Evolutionary conservation across 2,329 filamentous ascomycete genomes (phyloP).

Genomic region (Ustilaginoidea virens): DNA sequence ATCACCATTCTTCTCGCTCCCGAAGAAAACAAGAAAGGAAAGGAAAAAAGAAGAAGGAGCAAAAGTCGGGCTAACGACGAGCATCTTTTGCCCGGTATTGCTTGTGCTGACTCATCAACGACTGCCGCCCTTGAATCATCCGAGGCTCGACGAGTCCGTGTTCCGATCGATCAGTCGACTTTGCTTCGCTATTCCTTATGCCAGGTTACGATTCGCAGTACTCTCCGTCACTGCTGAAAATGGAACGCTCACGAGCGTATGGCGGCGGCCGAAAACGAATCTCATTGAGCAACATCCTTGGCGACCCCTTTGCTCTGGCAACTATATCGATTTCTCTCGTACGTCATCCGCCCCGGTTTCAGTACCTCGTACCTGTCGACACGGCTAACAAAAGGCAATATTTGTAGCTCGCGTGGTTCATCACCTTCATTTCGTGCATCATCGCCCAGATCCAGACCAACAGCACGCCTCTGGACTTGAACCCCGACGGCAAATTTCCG

Average conservation of each 20-base stretch:
- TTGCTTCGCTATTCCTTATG: slow-evolving; percentile 37
- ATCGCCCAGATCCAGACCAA: slow-evolving; percentile 43
- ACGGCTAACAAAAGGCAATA: slow-evolving; percentile 1
- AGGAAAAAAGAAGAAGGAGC: too few relatives aligned
- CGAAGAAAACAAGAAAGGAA: too few relatives aligned
- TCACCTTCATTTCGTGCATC: slow-evolving; percentile 76
- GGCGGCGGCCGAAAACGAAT: slow-evolving; percentile 40
- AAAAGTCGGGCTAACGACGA: too few relatives aligned
- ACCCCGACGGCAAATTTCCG: slow-evolving; percentile 40
- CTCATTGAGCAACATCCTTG: slow-evolving; percentile 68
- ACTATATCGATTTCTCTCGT: slow-evolving; percentile 86
- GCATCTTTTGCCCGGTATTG: too few relatives aligned
- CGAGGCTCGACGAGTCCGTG: not conserved
- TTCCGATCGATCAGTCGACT: not conserved
- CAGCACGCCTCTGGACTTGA: slow-evolving; percentile 9
- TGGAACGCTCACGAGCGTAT: slow-evolving; percentile 54
- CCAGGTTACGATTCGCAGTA: slow-evolving; percentile 57
- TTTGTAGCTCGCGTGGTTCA: slow-evolving; percentile 77
- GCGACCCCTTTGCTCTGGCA: slow-evolving; percentile 89
- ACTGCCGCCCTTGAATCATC: too few relatives aligned
- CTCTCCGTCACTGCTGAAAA: slow-evolving; percentile 65
- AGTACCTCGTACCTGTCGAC: too few relatives aligned
- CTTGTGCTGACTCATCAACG: too few relatives aligned
- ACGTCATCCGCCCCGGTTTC: too few relatives aligned
- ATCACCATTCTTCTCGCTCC: too few relatives aligned